These are phyloP conservation scores for Plasmodium gallinaceum DNA, from an alignment of 169 alveolate species.

Conservation along the genomic window DNA sequence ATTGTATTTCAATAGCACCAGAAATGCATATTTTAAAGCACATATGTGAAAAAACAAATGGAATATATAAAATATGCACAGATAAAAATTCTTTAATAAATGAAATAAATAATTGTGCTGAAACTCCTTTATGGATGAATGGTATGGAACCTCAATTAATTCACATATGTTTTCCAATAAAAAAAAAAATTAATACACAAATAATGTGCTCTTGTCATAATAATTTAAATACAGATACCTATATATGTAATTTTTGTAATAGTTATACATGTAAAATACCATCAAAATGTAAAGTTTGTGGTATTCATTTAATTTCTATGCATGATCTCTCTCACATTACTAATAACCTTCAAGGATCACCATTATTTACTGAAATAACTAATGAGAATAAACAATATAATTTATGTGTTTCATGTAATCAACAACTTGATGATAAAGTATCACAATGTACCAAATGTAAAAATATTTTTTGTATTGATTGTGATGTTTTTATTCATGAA, in stretches of 20 bases:
- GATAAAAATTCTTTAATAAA: constrained; percentile 27
- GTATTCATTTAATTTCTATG: constrained; percentile 44
- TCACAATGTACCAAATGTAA: constrained; percentile 81
- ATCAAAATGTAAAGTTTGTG: constrained; percentile 83
- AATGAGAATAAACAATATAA: constrained; percentile 40
- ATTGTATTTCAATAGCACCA: constrained; percentile 75
- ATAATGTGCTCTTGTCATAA: constrained; percentile 84
- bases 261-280: constrained; percentile 85
- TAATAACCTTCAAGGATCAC: constrained; percentile 60
- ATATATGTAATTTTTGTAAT: constrained; percentile 84
- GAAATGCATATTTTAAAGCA: constrained; percentile 75
- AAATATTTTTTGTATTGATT: constrained; percentile 77
- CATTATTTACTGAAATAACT: constrained; percentile 41
- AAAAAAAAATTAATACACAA: constrained; percentile 82
- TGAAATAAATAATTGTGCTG: constrained; percentile 51
- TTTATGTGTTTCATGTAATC: constrained; percentile 79
- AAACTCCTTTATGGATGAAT: constrained; percentile 78
- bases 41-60: constrained; percentile 73
- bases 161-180: constrained; percentile 85
- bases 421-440: constrained; percentile 45
- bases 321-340: constrained; percentile 61
- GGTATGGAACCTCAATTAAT: constrained; percentile 87
- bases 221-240: constrained; percentile 79
- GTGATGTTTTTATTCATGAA: constrained; percentile 81
- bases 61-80: constrained; percentile 61